Evolutionary conservation across 2,329 filamentous ascomycete genomes (phyloP), one percentile per base, ranked within the genome.

Genomic region (Cladosporium sphaerospermum): DNA sequence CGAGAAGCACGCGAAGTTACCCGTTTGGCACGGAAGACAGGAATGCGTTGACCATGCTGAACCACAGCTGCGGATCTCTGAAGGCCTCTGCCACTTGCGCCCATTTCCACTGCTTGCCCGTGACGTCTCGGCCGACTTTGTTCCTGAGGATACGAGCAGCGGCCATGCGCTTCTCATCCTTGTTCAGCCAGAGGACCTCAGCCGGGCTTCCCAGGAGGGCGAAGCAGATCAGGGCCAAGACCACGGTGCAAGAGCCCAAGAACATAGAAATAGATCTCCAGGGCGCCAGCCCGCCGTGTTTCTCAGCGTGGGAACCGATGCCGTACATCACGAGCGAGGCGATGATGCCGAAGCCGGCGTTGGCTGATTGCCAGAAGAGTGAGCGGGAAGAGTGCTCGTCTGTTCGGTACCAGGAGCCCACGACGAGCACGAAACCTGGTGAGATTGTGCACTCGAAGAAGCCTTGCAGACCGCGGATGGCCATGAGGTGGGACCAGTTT

Each of bases 381-480:
- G 67, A 60, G 7, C 69, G 62, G 8, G 64, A 61, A 2, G 66
- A 59, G 46, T 71, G 69, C 45, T 70, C 69, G 18, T 69, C 62
- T 0, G 62, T 62, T 2, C 61, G 59, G 39, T 71, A 70, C 68
- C 67, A 71, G 4, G 59, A 63, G 0, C 66, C 64, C 34, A 68
- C 63, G 14, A 71, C 60, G 3, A 69, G 58, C 2, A 71, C 59
- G 50, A 69, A 70, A 7, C 67, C 68, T 0, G 69, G 67, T 0
- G 60, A 64, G 42, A 71, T 69, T 4, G 67, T 69, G 51, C 68
- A 69, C 51, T 70, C 68, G 51, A 70, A 71, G 49, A 70, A 63
- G 18, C 69, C 68, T 55, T 70, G 68, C 2, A 71, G 57, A 1
- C 61, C 65, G 23, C 68, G 62, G 11, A 71, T 58, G 3, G 62